Conservation (phyloP, 176 grass and related monocot genomes). For the Oryza rufipogon region DNA sequence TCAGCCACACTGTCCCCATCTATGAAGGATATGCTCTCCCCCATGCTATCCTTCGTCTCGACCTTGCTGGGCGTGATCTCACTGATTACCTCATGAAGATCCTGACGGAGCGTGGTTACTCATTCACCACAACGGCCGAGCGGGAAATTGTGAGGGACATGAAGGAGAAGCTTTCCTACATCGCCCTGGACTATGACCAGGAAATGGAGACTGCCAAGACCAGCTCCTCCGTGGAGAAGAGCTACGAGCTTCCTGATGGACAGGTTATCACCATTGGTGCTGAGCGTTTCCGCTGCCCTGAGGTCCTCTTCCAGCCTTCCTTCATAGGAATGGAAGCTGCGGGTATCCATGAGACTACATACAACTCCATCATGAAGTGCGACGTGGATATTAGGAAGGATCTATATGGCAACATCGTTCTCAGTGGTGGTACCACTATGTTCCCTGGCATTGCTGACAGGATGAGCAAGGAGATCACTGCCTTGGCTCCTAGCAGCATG, state of each 20-base stretch:
- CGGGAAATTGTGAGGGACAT: slow-evolving; percentile 97
- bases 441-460: slow-evolving; percentile 89
- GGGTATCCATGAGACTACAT: slow-evolving; percentile 95
- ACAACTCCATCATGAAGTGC: slow-evolving; percentile 99
- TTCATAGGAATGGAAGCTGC: slow-evolving; percentile 99
- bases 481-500: slow-evolving; percentile 96
- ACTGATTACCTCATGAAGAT: slow-evolving; percentile 97
- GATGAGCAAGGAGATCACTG: slow-evolving; percentile 98
- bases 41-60: slow-evolving; percentile 89
- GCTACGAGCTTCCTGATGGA: slow-evolving; percentile 88
- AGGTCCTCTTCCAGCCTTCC: slow-evolving; percentile 98
- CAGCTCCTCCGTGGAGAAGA: slow-evolving; percentile 89
- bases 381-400: slow-evolving; percentile 99
- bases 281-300: slow-evolving; percentile 93
- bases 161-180: slow-evolving; percentile 94
- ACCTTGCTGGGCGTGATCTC: slow-evolving; percentile 87
- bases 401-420: slow-evolving; percentile 91
- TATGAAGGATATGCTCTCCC: slow-evolving; percentile 96
- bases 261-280: slow-evolving; percentile 94
- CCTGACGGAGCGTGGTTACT: slow-evolving; percentile 91
- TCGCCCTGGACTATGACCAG: slow-evolving; percentile 92
- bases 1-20: slow-evolving; percentile 95
- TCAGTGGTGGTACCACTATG: slow-evolving; percentile 93
- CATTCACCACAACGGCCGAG: slow-evolving; percentile 94
- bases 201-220: slow-evolving; percentile 85